Evolutionary conservation across 768 basidiomycete species (phyloP), one percentile per base, ranked within the genome.

Genomic region (Suillus spraguei): DNA sequence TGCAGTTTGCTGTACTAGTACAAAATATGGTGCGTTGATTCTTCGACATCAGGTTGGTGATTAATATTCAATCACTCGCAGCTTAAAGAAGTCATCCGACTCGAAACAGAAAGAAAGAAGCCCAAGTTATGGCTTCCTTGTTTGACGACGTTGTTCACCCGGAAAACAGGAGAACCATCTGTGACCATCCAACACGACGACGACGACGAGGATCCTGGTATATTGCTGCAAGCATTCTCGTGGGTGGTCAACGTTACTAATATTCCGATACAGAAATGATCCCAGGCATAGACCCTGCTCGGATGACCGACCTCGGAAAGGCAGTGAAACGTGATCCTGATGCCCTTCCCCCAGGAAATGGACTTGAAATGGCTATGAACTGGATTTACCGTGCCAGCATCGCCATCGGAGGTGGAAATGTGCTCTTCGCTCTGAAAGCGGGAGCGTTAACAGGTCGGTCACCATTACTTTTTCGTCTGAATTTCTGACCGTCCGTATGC

Each of bases 131-230:
- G 91, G 91, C 82, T 85, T 4, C 89, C 90, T 3, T 77, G 72
- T 0, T 46, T 74, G 16, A 70, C 70, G 7, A 73, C 72, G 46
- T 66, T 85, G 17, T 78, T 82, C 44, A 71, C 72, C 36, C 81
- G 80, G 79, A 78, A 74, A 42, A 72, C 76, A 28, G 85, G 82
- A 81, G 78, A 84, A 16, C 69, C 83, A 6, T 70, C 79, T 1
- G 84, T 83, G 28, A 73, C 75, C 33, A 69, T 76, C 38, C 81
- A 82, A 24, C 75, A 75, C 13, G 78, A 80, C 7, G 88, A 88
- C 7, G 88, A 88, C 22, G 91, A 92, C 60, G 90, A 92, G 69
- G 83, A 93, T 76, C 91, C 91, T 0, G 80, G 82, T 80, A 55
- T 10, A 72, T 67, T 39, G 16, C 4, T 11, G 7, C 11, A 39